Conservation (phyloP, 352 stramenopile species). For the Globisporangium perplexum region DNA sequence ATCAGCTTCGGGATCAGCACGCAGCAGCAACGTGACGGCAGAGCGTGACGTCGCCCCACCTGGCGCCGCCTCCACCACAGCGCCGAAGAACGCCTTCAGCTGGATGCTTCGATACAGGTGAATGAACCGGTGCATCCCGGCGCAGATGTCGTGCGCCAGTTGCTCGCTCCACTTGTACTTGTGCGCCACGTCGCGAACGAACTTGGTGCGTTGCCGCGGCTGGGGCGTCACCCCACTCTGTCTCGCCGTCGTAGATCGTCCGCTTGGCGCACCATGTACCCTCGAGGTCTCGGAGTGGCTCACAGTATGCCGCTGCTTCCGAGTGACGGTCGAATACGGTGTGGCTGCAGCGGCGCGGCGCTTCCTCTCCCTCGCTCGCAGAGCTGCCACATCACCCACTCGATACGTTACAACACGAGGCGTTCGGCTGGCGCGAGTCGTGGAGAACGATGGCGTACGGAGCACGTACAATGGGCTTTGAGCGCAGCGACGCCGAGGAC, state of each 20-base stretch:
- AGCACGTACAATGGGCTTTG: slow-evolving; percentile 31
- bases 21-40: neutral
- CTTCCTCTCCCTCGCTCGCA: neutral
- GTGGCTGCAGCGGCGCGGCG: neutral
- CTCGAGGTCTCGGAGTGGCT: neutral
- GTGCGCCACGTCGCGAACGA: slow-evolving; percentile 30
- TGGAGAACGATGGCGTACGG: neutral
- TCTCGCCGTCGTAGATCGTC: neutral
- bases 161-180: slow-evolving; percentile 30
- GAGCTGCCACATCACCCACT: slow-evolving; percentile 3
- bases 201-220: slow-evolving; percentile 14
- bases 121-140: slow-evolving; percentile 31
- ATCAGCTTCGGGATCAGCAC: neutral
- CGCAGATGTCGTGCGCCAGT: slow-evolving; percentile 23
- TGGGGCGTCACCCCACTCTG: too few relatives aligned
- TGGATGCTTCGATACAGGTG: slow-evolving; percentile 34
- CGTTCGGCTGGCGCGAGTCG: neutral
- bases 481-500: slow-evolving; percentile 42
- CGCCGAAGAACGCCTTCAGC: slow-evolving; percentile 30
- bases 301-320: neutral
- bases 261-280: neutral
- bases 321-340: neutral
- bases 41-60: slow-evolving; percentile 13
- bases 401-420: neutral
- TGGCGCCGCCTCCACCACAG: slow-evolving; percentile 26